phyloP scores from a whole-genome alignment of 768 basidiomycete species.

The Pholiota microspora region DNA sequence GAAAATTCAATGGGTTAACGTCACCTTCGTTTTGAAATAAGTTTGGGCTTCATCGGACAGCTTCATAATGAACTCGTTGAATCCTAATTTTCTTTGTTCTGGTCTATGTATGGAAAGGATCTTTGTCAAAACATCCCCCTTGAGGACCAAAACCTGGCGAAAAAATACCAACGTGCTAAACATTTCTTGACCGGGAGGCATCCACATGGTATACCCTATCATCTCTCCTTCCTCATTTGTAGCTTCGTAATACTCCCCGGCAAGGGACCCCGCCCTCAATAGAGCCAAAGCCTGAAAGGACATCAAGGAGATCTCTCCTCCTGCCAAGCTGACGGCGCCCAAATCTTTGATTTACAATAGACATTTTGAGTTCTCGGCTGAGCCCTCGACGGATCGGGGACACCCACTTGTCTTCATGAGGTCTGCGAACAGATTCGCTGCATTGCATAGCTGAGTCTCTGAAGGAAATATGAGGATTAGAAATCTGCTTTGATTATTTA shows the following conservation, averaged over 20 bases:
- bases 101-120: slow-evolving; percentile 14
- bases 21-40: slow-evolving; percentile 23
- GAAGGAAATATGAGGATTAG: background rate
- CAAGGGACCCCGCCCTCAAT: slow-evolving; percentile 22
- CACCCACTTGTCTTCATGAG: slow-evolving; percentile 21
- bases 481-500: background rate
- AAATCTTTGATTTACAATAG: slow-evolving; percentile 16
- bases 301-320: slow-evolving; percentile 23
- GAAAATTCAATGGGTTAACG: background rate
- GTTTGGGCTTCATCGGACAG: slow-evolving; percentile 20
- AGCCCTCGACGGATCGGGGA: background rate
- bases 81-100: slow-evolving; percentile 25
- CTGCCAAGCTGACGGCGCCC: slow-evolving; percentile 24
- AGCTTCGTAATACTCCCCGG: slow-evolving; percentile 27
- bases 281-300: slow-evolving; percentile 21
- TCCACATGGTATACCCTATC: slow-evolving; percentile 28
- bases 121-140: background rate
- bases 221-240: slow-evolving; percentile 21
- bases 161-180: slow-evolving; percentile 27
- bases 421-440: slow-evolving; percentile 19
- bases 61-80: slow-evolving; percentile 24
- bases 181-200: slow-evolving; percentile 29
- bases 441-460: slow-evolving; percentile 17
- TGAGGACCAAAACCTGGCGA: background rate
- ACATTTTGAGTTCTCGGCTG: background rate